phyloP scores from a whole-genome alignment of 2,329 filamentous ascomycete genomes.

The Sarocladium strictum region DNA sequence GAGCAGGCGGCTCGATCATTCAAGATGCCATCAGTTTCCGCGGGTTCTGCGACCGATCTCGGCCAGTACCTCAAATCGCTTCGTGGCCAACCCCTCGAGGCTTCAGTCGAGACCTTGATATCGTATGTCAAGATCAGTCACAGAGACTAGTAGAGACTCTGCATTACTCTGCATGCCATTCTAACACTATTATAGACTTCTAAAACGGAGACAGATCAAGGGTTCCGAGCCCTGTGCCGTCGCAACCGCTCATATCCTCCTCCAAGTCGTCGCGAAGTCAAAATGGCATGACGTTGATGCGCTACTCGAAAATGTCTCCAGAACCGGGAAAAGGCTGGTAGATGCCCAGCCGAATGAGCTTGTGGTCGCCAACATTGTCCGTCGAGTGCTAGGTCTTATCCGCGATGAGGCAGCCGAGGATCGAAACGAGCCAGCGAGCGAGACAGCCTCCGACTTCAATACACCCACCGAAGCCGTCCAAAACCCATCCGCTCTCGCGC shows the following conservation, averaged over 20 bases:
- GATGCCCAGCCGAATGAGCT: conserved; percentile 85
- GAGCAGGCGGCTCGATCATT: conserved; percentile 7
- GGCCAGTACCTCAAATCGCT: conserved; percentile 74
- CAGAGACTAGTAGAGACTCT: background rate
- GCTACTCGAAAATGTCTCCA: conserved; percentile 73
- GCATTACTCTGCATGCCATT: background rate
- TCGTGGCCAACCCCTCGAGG: conserved; percentile 68
- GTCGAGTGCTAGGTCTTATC: conserved; percentile 83
- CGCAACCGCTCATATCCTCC: conserved; percentile 82
- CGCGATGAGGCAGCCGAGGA: conserved; percentile 85
- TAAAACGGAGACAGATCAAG: conserved; percentile 86
- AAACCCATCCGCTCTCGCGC: conserved; percentile 21
- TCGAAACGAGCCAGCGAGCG: conserved; percentile 57
- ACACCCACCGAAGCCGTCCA: conserved; percentile 34
- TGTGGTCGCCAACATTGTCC: conserved; percentile 89
- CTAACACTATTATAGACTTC: conserved; percentile 48
- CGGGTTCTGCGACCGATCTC: conserved; percentile 60
- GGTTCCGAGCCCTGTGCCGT: conserved; percentile 85
- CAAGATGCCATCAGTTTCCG: conserved; percentile 28
- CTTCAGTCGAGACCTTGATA: conserved; percentile 76
- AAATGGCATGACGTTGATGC: conserved; percentile 72
- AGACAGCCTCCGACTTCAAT: conserved; percentile 46
- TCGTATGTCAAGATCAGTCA: conserved; percentile 51
- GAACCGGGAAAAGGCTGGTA: conserved; percentile 70
- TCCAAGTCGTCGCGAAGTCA: conserved; percentile 77